Evolutionary conservation across 2,329 filamentous ascomycete species (phyloP).

Genomic region (Apiospora rasikravindrae): DNA sequence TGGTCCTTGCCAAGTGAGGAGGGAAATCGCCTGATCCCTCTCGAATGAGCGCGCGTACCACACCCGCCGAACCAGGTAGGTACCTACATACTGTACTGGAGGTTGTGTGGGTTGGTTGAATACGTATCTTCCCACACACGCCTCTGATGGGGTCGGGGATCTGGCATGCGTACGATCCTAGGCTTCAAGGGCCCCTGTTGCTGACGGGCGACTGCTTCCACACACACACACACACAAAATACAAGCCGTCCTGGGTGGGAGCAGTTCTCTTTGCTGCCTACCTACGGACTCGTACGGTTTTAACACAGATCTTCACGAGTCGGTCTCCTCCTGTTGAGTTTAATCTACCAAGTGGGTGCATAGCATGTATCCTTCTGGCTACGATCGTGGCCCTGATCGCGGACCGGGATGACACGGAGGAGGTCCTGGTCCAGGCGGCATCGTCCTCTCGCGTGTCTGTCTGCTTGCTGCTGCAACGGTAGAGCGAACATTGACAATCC

Average conservation of each 20-base stretch:
- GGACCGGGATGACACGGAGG: slow-evolving; percentile 12
- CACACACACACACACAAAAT: neutral
- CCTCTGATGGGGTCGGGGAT: slow-evolving; percentile 17
- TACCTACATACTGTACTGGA: neutral
- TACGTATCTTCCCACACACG: slow-evolving; percentile 16
- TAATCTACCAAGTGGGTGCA: slow-evolving; percentile 6
- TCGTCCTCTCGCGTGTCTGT: neutral
- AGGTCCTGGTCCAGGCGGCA: neutral
- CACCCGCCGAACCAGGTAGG: neutral
- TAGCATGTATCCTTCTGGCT: neutral
- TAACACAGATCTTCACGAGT: slow-evolving; percentile 9
- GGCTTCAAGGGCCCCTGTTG: slow-evolving; percentile 17
- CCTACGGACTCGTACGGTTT: neutral
- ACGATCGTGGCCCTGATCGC: slow-evolving; percentile 14
- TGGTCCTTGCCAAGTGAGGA: slow-evolving; percentile 9
- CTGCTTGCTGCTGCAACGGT: slow-evolving; percentile 10
- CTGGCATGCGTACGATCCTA: slow-evolving; percentile 19
- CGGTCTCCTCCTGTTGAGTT: slow-evolving; percentile 8
- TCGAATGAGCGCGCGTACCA: slow-evolving; percentile 16
- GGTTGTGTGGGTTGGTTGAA: slow-evolving; percentile 2
- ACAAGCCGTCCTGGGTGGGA: neutral
- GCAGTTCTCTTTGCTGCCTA: neutral
- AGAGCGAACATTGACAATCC: neutral
- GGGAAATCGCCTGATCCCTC: slow-evolving; percentile 14
- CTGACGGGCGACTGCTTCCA: slow-evolving; percentile 5